Base-by-base conservation (phyloP, 2,329 filamentous ascomycete species). In the Diaporthe australafricana region DNA sequence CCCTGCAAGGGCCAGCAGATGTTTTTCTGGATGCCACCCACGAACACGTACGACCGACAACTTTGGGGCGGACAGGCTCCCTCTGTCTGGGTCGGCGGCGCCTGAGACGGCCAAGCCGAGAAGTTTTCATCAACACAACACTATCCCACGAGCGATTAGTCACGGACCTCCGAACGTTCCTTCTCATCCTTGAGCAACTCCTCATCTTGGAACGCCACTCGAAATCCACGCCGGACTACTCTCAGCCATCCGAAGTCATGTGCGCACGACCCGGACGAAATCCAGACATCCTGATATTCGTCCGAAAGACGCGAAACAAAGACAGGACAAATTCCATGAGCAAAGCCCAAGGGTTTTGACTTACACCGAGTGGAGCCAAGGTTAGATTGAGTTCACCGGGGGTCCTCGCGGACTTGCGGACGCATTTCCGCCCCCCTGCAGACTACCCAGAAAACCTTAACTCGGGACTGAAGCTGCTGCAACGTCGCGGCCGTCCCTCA, bases 1-100 rank as follows among this genome's bases (percentile, higher is more conserved):
- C 72, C 72, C 20, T 73, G 72, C 22, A 40, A 69, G 30, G 72
- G 70, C 45, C 70, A 73, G 38, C 71, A 73, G 55, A 71, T 73
- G 63, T 68, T 67, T 45, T 73, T 73, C 57, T 73, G 72, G 63
- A 53, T 66, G 67, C 67, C 67, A 12, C 67, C 67, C 42, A 42
- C 67, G 30, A 69, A n/a, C 53, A 50, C 47, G 0, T 69, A 69
- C 67, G 67, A 69, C 30, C 67, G 67, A 11, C 67, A 69, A n/a
- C 27, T 50, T 11, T 69, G 67, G 67, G 53, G 67, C 45, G 66
- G 40, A 14, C 47, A 45, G 42, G 67, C 67, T 5, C 67, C 67
- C 4, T 69, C 67, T 27, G 38, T 69, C n/a, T 69, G 67, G 67
- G 67, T 69, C 9, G 66, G 66, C 8, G 66, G 66, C 27, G 40